These are phyloP conservation scores for Saccharomycopsis guyanensis DNA, from an alignment of 805 yeast genomes.

Conservation along the genomic window DNA sequence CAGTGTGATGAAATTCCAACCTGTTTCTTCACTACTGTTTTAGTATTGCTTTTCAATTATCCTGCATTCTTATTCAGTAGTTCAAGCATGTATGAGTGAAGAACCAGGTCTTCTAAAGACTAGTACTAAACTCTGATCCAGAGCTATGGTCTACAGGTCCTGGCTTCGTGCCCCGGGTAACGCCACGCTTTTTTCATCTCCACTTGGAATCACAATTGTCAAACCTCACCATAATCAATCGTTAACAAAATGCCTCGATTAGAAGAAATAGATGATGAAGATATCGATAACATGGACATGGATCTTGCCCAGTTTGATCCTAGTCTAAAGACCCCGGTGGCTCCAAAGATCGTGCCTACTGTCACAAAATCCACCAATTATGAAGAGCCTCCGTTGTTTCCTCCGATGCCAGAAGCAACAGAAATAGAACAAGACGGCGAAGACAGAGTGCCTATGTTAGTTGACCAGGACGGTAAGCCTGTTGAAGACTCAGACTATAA, in stretches of 20 bases:
- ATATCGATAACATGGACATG: constrained; percentile 87
- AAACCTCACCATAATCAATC: too few species aligned
- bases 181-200: not conserved
- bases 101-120: too few species aligned
- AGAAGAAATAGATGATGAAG: constrained; percentile 71
- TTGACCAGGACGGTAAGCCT: constrained; percentile 15
- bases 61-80: too few species aligned
- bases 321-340: constrained; percentile 55
- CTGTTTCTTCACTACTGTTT: too few species aligned
- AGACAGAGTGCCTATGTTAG: constrained; percentile 19
- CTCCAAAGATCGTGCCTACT: constrained; percentile 57
- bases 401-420: constrained; percentile 19
- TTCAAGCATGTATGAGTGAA: too few species aligned
- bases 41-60: too few species aligned
- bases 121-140: too few species aligned
- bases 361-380: constrained; percentile 56
- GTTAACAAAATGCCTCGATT: constrained; percentile 49
- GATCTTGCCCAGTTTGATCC: constrained; percentile 90
- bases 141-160: too few species aligned
- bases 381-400: constrained; percentile 29
- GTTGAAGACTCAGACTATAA: constrained; percentile 18
- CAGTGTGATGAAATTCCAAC: too few species aligned
- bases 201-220: too few species aligned
- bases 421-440: constrained; percentile 16
- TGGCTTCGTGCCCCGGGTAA: not conserved